Conservation (phyloP, 1,284 basidiomycete species). For the Rhodotorula sp. region DNA sequence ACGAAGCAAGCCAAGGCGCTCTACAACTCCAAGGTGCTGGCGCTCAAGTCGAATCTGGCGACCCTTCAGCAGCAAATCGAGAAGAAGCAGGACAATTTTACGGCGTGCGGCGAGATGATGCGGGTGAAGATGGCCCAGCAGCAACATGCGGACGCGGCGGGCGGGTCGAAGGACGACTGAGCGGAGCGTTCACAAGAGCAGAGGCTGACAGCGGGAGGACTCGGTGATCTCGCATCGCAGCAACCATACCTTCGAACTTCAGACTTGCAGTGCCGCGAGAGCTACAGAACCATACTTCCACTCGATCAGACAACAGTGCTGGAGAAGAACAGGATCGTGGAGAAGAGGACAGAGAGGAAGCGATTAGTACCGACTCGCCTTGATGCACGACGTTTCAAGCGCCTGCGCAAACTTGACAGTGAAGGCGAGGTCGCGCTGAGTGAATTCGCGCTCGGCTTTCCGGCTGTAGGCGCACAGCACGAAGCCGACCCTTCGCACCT, state of each 20-base stretch:
- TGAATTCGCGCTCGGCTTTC: constrained; percentile 38
- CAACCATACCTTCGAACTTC: too few relatives aligned
- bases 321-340: too few relatives aligned
- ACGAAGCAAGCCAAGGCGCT: constrained; percentile 43
- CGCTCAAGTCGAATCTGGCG: constrained; percentile 61
- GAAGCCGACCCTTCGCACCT: constrained; percentile 39
- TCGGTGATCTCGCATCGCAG: too few relatives aligned
- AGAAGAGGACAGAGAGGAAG: too few relatives aligned
- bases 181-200: not conserved
- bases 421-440: constrained; percentile 38
- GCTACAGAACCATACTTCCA: too few relatives aligned
- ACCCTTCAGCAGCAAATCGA: constrained; percentile 78
- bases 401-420: constrained; percentile 42
- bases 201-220: too few relatives aligned
- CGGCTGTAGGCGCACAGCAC: constrained; percentile 43
- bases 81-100: constrained; percentile 70
- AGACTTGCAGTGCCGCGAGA: too few relatives aligned
- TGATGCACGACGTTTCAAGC: constrained; percentile 30
- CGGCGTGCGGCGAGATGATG: constrained; percentile 33
- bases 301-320: too few relatives aligned
- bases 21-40: constrained; percentile 42
- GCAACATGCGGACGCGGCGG: not conserved
- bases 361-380: not conserved
- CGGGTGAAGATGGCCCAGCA: constrained; percentile 27
- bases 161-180: not conserved